These are phyloP conservation scores for Penicillium frequentans DNA, from an alignment of 2,329 filamentous ascomycete genomes.

Conservation along the genomic window DNA sequence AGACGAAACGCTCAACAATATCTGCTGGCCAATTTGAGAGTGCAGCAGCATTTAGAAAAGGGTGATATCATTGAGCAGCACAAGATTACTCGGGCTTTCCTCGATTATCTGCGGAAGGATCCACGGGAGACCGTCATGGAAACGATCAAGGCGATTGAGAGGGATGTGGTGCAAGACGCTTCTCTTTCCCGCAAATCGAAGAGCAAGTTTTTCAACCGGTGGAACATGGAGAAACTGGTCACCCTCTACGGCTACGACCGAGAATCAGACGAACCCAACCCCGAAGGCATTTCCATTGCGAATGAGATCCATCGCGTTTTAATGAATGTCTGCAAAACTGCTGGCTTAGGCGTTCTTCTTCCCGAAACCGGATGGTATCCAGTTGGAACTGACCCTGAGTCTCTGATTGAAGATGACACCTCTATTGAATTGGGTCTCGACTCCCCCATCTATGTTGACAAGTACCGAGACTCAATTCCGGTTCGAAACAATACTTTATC, in stretches of 20 bases:
- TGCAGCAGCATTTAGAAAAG: constrained; percentile 74
- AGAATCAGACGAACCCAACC: constrained; percentile 45
- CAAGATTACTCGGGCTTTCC: constrained; percentile 66
- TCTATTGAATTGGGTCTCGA: constrained; percentile 67
- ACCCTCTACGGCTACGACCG: constrained; percentile 63
- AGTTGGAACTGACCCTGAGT: constrained; percentile 62
- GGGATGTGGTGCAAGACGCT: constrained; percentile 71
- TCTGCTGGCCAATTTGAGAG: constrained; percentile 74
- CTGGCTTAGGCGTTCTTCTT: constrained; percentile 71
- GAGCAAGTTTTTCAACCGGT: constrained; percentile 71
- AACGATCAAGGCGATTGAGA: constrained; percentile 69
- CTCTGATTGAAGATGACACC: constrained; percentile 47
- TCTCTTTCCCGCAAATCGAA: constrained; percentile 73
- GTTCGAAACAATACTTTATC: constrained; percentile 79
- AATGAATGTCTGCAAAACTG: constrained; percentile 70
- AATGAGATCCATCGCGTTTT: constrained; percentile 75
- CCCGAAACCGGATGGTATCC: constrained; percentile 84
- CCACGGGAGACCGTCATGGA: constrained; percentile 73
- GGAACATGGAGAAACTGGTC: constrained; percentile 70
- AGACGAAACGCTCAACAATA: constrained; percentile 82
- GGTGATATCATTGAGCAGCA: constrained; percentile 78
- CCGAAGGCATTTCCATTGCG: constrained; percentile 57
- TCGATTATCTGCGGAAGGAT: constrained; percentile 76
- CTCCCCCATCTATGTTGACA: constrained; percentile 68
- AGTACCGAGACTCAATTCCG: constrained; percentile 64